phyloP scores from a whole-genome alignment of 768 basidiomycete species.

The Vishniacozyma victoriae region DNA sequence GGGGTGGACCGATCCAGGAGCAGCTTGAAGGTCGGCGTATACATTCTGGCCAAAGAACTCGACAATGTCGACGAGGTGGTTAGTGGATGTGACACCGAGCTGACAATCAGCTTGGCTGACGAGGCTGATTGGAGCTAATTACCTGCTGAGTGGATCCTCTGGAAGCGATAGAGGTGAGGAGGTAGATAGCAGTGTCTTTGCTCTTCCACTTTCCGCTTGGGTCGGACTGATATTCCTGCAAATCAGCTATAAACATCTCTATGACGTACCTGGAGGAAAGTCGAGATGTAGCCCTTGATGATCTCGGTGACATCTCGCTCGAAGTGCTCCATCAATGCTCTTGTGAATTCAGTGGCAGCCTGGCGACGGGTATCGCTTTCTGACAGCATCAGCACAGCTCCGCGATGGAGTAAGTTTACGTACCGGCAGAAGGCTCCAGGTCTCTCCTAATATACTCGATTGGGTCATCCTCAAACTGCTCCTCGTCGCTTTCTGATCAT shows the following conservation, averaged over 20 bases:
- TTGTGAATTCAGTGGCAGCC: constrained; percentile 90
- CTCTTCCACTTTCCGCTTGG: constrained; percentile 69
- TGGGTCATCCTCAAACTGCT: constrained; percentile 96
- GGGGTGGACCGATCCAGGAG: constrained; percentile 65
- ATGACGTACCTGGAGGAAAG: constrained; percentile 55
- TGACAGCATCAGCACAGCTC: constrained; percentile 19
- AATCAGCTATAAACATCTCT: neutral
- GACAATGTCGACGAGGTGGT: constrained; percentile 85
- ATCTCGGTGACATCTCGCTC: constrained; percentile 83
- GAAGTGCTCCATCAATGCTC: constrained; percentile 72
- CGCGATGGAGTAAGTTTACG: constrained; percentile 12
- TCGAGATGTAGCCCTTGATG: constrained; percentile 74
- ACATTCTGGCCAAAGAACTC: constrained; percentile 92
- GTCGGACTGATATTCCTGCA: constrained; percentile 55
- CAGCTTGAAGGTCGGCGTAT: constrained; percentile 73
- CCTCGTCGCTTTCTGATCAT: constrained; percentile 68
- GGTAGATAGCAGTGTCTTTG: constrained; percentile 88
- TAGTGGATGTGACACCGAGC: constrained; percentile 91
- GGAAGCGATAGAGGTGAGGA: constrained; percentile 88
- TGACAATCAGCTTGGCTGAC: constrained; percentile 35
- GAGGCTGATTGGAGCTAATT: neutral
- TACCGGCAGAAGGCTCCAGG: constrained; percentile 59
- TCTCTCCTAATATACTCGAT: constrained; percentile 89
- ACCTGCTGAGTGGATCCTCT: constrained; percentile 81
- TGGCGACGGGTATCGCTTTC: constrained; percentile 83